These are phyloP conservation scores for Madurella mycetomatis DNA, from an alignment of 2,329 filamentous ascomycete species.

Conservation along the genomic window DNA sequence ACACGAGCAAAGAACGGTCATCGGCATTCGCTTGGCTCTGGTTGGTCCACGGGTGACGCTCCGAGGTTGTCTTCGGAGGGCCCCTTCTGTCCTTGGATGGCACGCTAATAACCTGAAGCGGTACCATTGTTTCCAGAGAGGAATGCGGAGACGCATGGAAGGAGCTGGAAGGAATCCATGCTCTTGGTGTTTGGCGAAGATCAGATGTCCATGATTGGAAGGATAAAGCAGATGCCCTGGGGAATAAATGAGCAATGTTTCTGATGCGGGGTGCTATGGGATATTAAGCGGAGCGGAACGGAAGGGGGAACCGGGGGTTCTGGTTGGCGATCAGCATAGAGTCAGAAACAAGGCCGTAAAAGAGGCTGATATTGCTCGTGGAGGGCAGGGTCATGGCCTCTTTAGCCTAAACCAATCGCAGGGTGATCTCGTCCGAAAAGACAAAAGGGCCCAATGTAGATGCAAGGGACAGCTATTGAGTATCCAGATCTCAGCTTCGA, in stretches of 20 bases:
- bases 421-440: neutral
- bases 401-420: slow-evolving; percentile 21
- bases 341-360: slow-evolving; percentile 13
- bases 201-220: slow-evolving; percentile 22
- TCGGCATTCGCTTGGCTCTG: slow-evolving; percentile 12
- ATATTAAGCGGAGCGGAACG: slow-evolving; percentile 23
- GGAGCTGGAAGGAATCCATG: slow-evolving; percentile 10
- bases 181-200: slow-evolving; percentile 8
- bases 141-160: slow-evolving; percentile 11
- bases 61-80: neutral
- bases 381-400: neutral
- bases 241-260: slow-evolving; percentile 18
- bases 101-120: slow-evolving; percentile 10
- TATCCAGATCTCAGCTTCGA: too few relatives aligned
- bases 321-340: slow-evolving; percentile 16
- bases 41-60: slow-evolving; percentile 11
- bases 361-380: slow-evolving; percentile 15
- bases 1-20: slow-evolving; percentile 11
- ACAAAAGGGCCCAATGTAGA: neutral
- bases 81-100: slow-evolving; percentile 4
- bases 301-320: slow-evolving; percentile 8
- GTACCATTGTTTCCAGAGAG: slow-evolving; percentile 1
- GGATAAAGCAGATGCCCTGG: slow-evolving; percentile 20
- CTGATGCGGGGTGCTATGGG: slow-evolving; percentile 12
- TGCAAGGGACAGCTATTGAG: slow-evolving; percentile 1